Evolutionary conservation across 495 filamentous ascomycete genomes (phyloP), one percentile per base, ranked within the genome.

Genomic region (Xylaria venustula): DNA sequence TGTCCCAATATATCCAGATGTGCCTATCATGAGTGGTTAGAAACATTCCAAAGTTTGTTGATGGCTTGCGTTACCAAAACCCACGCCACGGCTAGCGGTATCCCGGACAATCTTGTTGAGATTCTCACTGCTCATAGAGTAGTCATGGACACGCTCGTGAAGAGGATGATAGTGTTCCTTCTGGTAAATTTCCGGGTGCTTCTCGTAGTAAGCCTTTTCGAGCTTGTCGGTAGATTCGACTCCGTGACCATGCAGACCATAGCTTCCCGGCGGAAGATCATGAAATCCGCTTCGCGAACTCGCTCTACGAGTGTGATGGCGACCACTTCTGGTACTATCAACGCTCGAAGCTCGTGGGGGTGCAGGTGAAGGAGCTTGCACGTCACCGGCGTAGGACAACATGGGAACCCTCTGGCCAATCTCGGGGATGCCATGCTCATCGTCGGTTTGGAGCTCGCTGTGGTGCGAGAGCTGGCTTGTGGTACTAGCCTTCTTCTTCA

Each of bases 371-470:
- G 94, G 94, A 12, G 94, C 94, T 75, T 99, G 94, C 9, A 99
- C 95, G 73, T 98, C 94, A 44, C 94, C 94, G 40, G 92, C 93
- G 75, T 95, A 86, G 36, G 88, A 88, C 68, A 93, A 88, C 92
- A 99, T 96, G 34, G 94, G 95, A 20, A 98, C 93, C 66, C 91
- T 84, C 68, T 87, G 81, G 37, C 92, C 92, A 62, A 96, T 94
- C 68, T 93, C 89, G 11, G 92, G 93, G 62, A 97, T 96, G 12
- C 93, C 93, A 61, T 89, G 85, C 63, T 92, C 90, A 19, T 90
- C 87, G 12, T 86, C 85, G 54, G 78, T 64, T n/a, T 68, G 75
- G 30, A 73, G 67, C 57, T 82, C 79, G 32, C 72, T 72, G 54
- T 73, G 67, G 42, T 70, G 72, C 6, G 80, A 81, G 45, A 79